phyloP scores from a whole-genome alignment of 768 basidiomycete species.

The Psilocybe subaeruginosa region DNA sequence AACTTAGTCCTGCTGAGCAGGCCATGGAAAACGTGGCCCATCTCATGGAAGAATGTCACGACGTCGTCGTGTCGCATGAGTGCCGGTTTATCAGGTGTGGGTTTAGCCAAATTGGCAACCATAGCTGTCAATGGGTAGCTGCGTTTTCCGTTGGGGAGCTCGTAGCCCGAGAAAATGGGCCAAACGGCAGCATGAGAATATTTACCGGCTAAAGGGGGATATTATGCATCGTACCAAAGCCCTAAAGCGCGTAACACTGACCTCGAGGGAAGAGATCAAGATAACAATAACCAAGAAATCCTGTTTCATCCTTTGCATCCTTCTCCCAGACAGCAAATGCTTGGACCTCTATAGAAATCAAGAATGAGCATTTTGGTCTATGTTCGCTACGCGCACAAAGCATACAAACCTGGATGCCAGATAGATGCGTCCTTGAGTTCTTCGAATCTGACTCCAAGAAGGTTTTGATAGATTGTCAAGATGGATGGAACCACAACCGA shows the following conservation, averaged over 20 bases:
- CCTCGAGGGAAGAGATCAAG: constrained; percentile 88
- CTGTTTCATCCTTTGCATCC: constrained; percentile 67
- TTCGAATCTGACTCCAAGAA: constrained; percentile 78
- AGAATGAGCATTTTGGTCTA: background rate
- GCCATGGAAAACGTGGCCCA: constrained; percentile 77
- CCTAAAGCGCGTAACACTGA: constrained; percentile 28
- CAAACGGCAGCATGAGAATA: constrained; percentile 91
- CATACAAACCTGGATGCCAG: constrained; percentile 78
- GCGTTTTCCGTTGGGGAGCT: constrained; percentile 55
- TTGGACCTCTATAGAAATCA: constrained; percentile 61
- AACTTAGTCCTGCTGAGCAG: constrained; percentile 73
- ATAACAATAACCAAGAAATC: constrained; percentile 84
- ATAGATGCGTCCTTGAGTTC: constrained; percentile 56
- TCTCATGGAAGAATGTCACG: constrained; percentile 92
- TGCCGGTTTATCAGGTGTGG: constrained; percentile 78
- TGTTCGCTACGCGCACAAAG: background rate
- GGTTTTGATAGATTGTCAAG: constrained; percentile 79
- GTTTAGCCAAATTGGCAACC: constrained; percentile 91
- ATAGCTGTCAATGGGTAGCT: constrained; percentile 80
- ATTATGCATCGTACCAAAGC: background rate
- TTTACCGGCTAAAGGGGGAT: constrained; percentile 56
- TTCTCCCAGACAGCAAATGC: constrained; percentile 87
- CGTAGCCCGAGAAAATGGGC: constrained; percentile 71
- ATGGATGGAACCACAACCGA: constrained; percentile 81
- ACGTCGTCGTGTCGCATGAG: constrained; percentile 88